Percentiles rank a stretch among this genome's conserved stretches.
These are phyloP conservation scores for Luffa aegyptiaca DNA, from an alignment of 306 rosid species.

Conservation along the genomic window DNA sequence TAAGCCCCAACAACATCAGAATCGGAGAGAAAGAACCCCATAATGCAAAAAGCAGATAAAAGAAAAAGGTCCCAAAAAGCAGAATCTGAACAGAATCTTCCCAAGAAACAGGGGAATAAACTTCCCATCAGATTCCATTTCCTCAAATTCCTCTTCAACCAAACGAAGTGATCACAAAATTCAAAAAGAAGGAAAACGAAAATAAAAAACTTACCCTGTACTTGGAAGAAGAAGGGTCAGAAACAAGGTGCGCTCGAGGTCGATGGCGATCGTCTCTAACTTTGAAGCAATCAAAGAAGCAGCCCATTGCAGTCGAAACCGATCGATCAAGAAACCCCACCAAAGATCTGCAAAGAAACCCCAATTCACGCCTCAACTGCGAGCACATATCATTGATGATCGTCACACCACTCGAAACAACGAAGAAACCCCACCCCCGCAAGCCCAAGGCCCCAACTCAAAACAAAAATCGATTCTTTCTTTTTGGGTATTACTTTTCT, in stretches of 20 bases:
- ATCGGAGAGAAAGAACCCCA: neutral
- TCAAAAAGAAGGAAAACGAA: neutral
- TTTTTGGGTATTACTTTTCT: conserved; percentile 10
- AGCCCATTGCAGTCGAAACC: conserved; percentile 59
- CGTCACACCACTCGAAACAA: neutral
- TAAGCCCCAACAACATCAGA: neutral
- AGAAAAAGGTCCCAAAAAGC: neutral
- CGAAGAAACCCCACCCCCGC: neutral
- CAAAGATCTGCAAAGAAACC: conserved; percentile 32
- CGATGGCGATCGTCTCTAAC: conserved; percentile 38
- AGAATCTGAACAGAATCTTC: neutral
- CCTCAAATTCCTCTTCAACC: neutral
- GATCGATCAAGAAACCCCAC: conserved; percentile 55
- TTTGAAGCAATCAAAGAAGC: conserved; percentile 75
- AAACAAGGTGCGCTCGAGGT: conserved; percentile 21
- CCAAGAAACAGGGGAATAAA: neutral
- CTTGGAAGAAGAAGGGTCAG: conserved; percentile 28
- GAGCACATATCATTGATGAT: conserved; percentile 48
- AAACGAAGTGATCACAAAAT: neutral
- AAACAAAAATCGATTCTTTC: neutral
- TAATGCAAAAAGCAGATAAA: neutral
- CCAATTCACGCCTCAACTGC: conserved; percentile 31
- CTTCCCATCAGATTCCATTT: neutral
- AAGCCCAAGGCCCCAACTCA: neutral
- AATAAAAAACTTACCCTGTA: conserved; percentile 19